Base-by-base conservation (phyloP, 164 flowering plant species). In the Taxillus chinensis region DNA sequence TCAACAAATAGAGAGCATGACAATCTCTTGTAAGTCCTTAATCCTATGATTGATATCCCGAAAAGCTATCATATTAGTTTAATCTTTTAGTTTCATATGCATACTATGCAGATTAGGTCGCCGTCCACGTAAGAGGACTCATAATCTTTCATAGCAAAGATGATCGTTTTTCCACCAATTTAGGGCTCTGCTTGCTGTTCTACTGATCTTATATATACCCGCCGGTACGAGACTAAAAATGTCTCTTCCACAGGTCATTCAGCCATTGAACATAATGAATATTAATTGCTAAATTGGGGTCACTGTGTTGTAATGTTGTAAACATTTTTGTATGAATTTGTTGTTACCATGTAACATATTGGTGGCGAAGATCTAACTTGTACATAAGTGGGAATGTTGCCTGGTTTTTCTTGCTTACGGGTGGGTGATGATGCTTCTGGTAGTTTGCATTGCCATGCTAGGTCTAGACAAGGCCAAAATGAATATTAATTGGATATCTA, bases 1-100 rank as follows among this genome's bases (percentile, higher is more conserved):
- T 70, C 81, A 17, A 55, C 62, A 62, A 76, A 73, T 72, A 72
- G 57, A 67, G 79, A 68, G 48, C 64, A 62, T 9, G 77, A 70
- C 39, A 69, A 68, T 59, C 74, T 72, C 39, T 67, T 56, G 84
- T 80, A 71, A 77, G 83, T 69, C 10, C 17, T 11, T 41, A 4
- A n/a, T 61, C 17, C 6, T n/a, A 38, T 39, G 42, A 41, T 13
- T 8, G 27, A 42, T 3, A 11, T 7, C 5, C 1, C 6, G 57
- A 3, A 17, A 3, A 8, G 3, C 27, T 5, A 11, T 8, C 51
- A 59, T 51, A 9, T 55, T 49, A 57, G 14, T 57, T 17, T 9
- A 27, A 53, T 39, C 43, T 43, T n/a, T 51, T 58, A 43, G 48
- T 13, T 59, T 61, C 53, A 53, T 16, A 39, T 14, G 38, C 16